Evolutionary conservation across 192 early-diverging fungal genomes (phyloP).

Genomic region (Podila clonocystis): DNA sequence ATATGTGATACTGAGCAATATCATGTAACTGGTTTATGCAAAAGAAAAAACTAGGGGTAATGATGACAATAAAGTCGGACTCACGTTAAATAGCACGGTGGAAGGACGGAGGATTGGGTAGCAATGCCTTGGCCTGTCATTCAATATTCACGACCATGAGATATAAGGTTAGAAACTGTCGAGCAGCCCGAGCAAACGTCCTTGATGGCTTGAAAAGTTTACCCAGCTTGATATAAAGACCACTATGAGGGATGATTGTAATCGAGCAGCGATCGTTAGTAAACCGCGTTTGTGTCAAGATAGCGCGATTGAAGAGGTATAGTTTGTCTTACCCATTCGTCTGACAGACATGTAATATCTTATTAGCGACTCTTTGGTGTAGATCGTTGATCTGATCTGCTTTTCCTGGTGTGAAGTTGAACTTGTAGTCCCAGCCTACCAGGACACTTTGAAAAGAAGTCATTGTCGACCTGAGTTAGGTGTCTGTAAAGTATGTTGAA

Average conservation of each 20-base stretch:
- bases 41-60: constrained; percentile 7
- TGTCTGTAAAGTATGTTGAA: too few relatives aligned
- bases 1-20: too few relatives aligned
- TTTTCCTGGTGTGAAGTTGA: constrained; percentile 79
- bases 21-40: too few relatives aligned
- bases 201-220: background rate
- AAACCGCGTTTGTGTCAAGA: background rate
- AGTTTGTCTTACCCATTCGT: constrained; percentile 67
- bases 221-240: constrained; percentile 87
- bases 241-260: constrained; percentile 36
- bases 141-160: too few relatives aligned
- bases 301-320: background rate
- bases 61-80: constrained; percentile 7
- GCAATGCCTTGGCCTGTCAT: constrained; percentile 79
- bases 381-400: constrained; percentile 71
- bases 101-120: constrained; percentile 70
- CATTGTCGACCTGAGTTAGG: too few relatives aligned
- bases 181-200: too few relatives aligned
- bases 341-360: constrained; percentile 80
- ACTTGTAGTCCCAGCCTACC: constrained; percentile 79
- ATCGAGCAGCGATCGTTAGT: background rate
- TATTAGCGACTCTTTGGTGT: constrained; percentile 75
- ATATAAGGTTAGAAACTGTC: too few relatives aligned
- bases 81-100: constrained; percentile 55
- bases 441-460: constrained; percentile 27